Evolutionary conservation across 73 alveolate species (phyloP), one percentile per base, ranked within the genome.

Genomic region (Paramecium bursaria): DNA sequence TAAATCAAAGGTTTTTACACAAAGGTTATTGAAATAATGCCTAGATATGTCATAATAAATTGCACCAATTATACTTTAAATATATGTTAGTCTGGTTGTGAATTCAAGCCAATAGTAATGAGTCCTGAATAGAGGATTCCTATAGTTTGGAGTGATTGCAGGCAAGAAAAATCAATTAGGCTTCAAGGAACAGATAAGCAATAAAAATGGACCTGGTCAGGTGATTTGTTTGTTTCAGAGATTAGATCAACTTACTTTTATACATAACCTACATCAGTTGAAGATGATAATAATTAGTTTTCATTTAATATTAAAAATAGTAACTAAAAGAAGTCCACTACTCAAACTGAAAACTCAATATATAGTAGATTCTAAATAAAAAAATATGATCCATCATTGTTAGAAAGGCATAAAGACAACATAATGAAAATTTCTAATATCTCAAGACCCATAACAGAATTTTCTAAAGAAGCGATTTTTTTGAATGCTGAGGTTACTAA

Each of bases 51-150:
- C 10, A 25, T 67, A 4, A 15, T 67, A 4, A 67, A 67, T 35
- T 39, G 44, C 21, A 35, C 60, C 17, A 57, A 57, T 4, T 39
- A 30, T n/a, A 2, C 49, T 25, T 2, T 67, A 1, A 67, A 67
- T 39, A 67, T 67, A 25, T 67, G 82, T 67, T 42, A 67, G 44
- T 31, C 82, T 1, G 82, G 82, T 31, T 67, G 22, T 67, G 82
- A 67, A 14, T 33, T 23, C 19, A 25, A 35, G 50, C 42, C 54
- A 9, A 67, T 31, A n/a, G 10, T n/a, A 67, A 21, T 67, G 35
- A 67, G 21, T 9, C 30, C 27, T 0, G 35, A 31, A 7, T 53
- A 67, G 23, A 67, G 82, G 35, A 30, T 31, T 19, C 82, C 26
- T 33, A 21, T 67, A 21, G 35, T 42, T 39, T 67, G 82, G 82